Conservation (phyloP, 2,329 filamentous ascomycete species). For the Colletotrichum brevisporum region DNA sequence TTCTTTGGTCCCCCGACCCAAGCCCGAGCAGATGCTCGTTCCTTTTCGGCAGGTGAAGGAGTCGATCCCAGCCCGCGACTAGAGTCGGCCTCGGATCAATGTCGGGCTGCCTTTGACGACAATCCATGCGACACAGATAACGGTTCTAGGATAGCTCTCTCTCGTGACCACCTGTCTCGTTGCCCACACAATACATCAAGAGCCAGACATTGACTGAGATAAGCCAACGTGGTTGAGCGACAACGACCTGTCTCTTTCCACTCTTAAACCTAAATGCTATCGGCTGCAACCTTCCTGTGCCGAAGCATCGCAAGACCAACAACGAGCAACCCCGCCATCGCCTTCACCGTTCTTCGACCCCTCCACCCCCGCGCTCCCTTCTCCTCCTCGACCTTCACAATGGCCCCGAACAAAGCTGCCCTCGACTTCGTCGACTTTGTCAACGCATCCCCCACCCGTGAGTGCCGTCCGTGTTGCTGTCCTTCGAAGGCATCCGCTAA, state of each 20-base stretch:
- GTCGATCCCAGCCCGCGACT: conserved; percentile 26
- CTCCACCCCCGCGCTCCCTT: conserved; percentile 40
- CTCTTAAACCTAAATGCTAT: conserved; percentile 31
- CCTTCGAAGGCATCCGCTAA: conserved; percentile 8
- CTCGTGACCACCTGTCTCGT: neutral
- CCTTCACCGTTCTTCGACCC: conserved; percentile 29
- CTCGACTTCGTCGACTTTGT: conserved; percentile 93
- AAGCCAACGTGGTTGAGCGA: neutral
- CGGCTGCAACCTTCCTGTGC: conserved; percentile 30
- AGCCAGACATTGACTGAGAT: neutral
- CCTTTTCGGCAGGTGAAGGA: conserved; percentile 35
- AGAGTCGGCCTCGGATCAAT: conserved; percentile 39
- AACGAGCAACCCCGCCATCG: conserved; percentile 32
- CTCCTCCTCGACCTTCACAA: conserved; percentile 54
- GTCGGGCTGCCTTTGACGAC: conserved; percentile 39
- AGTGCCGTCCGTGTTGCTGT: conserved; percentile 47
- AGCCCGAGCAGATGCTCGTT: neutral
- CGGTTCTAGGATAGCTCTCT: conserved; percentile 6
- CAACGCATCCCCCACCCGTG: conserved; percentile 94
- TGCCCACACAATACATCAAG: too few species aligned
- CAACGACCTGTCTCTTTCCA: neutral
- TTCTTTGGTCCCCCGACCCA: neutral
- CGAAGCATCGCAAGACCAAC: conserved; percentile 27
- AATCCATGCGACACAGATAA: conserved; percentile 26
- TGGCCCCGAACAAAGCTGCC: conserved; percentile 71